Percentiles rank a stretch among this genome's conserved stretches.
Conservation (phyloP, 2,329 filamentous ascomycete genomes). For the Venturia effusa region DNA sequence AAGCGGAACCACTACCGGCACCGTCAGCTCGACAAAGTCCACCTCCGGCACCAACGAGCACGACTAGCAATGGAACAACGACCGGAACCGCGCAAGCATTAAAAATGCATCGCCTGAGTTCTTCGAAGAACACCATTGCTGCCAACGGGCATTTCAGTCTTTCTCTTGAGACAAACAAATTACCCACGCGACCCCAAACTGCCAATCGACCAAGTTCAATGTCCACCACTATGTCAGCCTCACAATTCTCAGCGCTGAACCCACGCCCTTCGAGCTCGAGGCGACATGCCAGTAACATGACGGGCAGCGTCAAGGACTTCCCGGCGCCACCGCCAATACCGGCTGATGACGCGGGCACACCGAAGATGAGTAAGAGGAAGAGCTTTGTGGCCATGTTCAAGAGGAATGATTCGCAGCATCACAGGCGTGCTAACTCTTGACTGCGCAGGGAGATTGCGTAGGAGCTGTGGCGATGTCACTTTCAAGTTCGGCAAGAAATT, state of each 20-base stretch:
- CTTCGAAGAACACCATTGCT: neutral
- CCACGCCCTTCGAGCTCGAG: constrained; percentile 21
- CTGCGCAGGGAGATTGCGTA: neutral
- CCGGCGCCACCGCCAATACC: constrained; percentile 22
- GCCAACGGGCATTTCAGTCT: neutral
- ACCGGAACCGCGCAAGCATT: neutral
- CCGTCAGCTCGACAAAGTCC: neutral
- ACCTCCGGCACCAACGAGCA: neutral
- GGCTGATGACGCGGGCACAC: constrained; percentile 18
- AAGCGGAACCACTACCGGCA: neutral
- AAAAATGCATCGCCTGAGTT: neutral
- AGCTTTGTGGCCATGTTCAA: constrained; percentile 36
- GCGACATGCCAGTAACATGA: constrained; percentile 12
- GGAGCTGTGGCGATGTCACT: neutral
- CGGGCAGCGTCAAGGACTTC: constrained; percentile 8
- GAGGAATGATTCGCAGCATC: constrained; percentile 12
- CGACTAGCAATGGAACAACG: neutral
- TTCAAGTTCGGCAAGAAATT: neutral
- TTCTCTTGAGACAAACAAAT: neutral
- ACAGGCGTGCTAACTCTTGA: neutral
- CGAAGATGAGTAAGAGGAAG: constrained; percentile 34
- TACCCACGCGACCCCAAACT: neutral
- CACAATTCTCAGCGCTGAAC: neutral
- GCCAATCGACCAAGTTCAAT: neutral
- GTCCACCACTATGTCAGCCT: neutral